Percentiles rank a stretch among this genome's conserved stretches.
Evolutionary conservation across 495 filamentous ascomycete species (phyloP).

Genomic region (Elasticomyces elasticus): DNA sequence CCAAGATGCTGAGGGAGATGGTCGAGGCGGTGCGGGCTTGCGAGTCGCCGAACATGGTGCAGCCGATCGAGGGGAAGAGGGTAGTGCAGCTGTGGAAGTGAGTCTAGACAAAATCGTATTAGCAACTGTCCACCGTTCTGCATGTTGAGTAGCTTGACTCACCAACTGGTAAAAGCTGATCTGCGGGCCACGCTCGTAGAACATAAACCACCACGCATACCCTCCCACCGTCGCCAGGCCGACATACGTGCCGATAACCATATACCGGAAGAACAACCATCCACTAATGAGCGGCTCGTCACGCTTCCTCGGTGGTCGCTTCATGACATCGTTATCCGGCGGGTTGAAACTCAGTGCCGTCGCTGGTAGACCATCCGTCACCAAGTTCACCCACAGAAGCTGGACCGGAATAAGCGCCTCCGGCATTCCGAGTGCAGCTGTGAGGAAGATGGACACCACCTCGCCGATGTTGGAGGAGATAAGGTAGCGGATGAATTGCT

Average conservation of each 20-base stretch:
- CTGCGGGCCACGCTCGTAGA: slow-evolving; percentile 80
- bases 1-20: slow-evolving; percentile 79
- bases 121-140: background rate
- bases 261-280: slow-evolving; percentile 96
- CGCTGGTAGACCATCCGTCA: slow-evolving; percentile 94
- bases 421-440: slow-evolving; percentile 92
- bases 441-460: slow-evolving; percentile 98
- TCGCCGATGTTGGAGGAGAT: slow-evolving; percentile 99
- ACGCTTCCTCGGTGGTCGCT: slow-evolving; percentile 74
- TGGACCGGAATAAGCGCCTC: slow-evolving; percentile 97
- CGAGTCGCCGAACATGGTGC: slow-evolving; percentile 84
- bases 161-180: slow-evolving; percentile 86
- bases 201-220: slow-evolving; percentile 99
- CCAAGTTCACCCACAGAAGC: slow-evolving; percentile 96
- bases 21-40: slow-evolving; percentile 92
- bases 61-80: slow-evolving; percentile 84
- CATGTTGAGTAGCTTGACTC: slow-evolving; percentile 25
- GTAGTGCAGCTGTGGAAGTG: slow-evolving; percentile 90
- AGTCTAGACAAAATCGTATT: slow-evolving; percentile 35
- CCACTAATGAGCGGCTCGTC: slow-evolving; percentile 85
- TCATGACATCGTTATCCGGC: slow-evolving; percentile 95
- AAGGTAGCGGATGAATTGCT: slow-evolving; percentile 98
- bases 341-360: slow-evolving; percentile 98
- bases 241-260: slow-evolving; percentile 93
- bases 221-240: slow-evolving; percentile 91